Base-by-base conservation (phyloP, 805 yeast species). In the Diddensiella santjacobensis region DNA sequence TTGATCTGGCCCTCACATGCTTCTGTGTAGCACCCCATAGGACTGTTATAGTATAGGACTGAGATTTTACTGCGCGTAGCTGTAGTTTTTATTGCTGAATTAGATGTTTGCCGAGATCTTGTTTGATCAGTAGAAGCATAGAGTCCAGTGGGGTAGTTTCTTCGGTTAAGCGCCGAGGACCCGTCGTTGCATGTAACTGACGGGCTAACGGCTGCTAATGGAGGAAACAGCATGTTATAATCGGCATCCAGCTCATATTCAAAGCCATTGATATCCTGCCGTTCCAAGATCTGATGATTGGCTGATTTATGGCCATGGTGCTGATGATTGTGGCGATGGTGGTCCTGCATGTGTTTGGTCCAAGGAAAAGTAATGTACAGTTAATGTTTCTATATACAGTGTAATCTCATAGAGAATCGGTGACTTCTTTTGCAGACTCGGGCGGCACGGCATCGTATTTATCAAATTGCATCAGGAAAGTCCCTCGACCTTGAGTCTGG, bases 401-500 rank as follows among this genome's bases (percentile, higher is more conserved):
- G n/a, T n/a, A 8, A 35, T 35, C 4, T 40, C 24, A 40, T 33
- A 40, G 10, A 18, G 43, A 22, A 11, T 20, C 13, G 20, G 24
- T n/a, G 30, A 61, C 53, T 38, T 52, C 58, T 47, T 61, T 58
- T 15, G 54, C 60, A 49, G 84, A 67, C 23, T 83, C 85, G 6
- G 68, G 66, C 2, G 80, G 68, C 0, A 84, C 84, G 44, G 81
- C 69, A 55, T 81, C 79, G 84, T 88, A 88, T 2, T 88, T 86
- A 35, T 72, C 65, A 55, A 83, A 85, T 11, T 78, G 74, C 96
- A 91, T 87, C 51, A 80, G 80, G 64, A 86, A 89, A 1, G 81
- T 77, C 2, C 90, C 96, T 38, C 96, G 74, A 1, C 99, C 99
- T 60, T 88, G 89, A 0, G 97, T 90, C 57, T 89, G 69, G 31